Evolutionary conservation across 257 asterid species (phyloP).

Genomic region (Solanum raphanifolium): DNA sequence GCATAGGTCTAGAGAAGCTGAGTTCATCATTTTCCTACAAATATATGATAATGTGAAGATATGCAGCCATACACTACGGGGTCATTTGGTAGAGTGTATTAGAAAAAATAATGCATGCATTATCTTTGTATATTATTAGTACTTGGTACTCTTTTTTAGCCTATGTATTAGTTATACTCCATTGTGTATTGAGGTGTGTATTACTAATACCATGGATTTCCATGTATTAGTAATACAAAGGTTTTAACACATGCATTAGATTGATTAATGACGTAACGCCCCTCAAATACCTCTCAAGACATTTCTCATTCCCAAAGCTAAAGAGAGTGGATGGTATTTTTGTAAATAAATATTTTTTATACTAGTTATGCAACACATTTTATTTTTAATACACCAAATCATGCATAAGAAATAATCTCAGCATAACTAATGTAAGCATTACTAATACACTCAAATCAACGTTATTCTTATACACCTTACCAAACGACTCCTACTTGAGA

Average conservation of each 20-base stretch:
- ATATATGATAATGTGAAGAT: neutral
- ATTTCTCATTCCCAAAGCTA: neutral
- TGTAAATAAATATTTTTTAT: too few relatives aligned
- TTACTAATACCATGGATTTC: neutral
- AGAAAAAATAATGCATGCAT: neutral
- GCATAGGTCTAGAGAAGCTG: neutral
- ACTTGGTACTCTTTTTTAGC: neutral
- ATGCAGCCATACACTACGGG: neutral
- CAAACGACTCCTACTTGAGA: neutral
- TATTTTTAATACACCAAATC: neutral
- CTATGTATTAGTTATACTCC: neutral
- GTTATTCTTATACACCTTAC: neutral
- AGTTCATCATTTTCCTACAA: neutral
- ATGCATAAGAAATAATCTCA: neutral
- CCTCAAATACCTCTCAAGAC: neutral
- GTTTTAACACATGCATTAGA: neutral
- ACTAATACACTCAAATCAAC: neutral
- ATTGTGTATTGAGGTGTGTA: neutral
- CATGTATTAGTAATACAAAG: neutral
- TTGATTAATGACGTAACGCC: neutral
- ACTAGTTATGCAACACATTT: too few relatives aligned
- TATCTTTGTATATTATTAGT: too few relatives aligned
- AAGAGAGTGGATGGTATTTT: neutral
- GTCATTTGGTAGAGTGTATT: neutral
- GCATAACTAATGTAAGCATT: neutral